These are phyloP conservation scores for Tetrahymena borealis DNA, from an alignment of 73 alveolate genomes.

Conservation along the genomic window DNA sequence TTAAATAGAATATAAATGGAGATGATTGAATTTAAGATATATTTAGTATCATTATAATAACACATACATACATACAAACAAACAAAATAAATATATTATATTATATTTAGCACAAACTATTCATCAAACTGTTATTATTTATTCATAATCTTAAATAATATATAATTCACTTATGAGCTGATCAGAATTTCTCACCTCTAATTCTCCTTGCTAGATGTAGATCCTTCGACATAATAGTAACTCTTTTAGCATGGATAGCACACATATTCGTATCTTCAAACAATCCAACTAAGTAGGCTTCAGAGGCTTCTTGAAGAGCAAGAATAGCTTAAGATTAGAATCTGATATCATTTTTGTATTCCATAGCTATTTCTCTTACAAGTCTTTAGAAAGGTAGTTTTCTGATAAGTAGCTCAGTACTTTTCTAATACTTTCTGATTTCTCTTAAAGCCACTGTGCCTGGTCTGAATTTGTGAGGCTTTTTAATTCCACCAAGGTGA, in stretches of 20 bases:
- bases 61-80: too few relatives aligned
- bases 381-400: slow-evolving; percentile 71
- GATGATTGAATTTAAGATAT: too few relatives aligned
- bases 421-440: slow-evolving; percentile 72
- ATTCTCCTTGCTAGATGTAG: slow-evolving; percentile 82
- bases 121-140: too few relatives aligned
- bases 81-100: too few relatives aligned
- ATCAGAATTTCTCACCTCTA: slow-evolving; percentile 65
- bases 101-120: too few relatives aligned
- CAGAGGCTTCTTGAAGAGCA: slow-evolving; percentile 90
- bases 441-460: slow-evolving; percentile 88
- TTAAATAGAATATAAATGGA: too few relatives aligned
- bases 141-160: too few relatives aligned
- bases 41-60: too few relatives aligned
- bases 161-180: not conserved
- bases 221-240: slow-evolving; percentile 93
- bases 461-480: slow-evolving; percentile 85
- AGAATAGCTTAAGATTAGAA: slow-evolving; percentile 73
- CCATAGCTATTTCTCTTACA: slow-evolving; percentile 83
- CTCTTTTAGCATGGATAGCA: slow-evolving; percentile 96
- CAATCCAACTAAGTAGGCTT: slow-evolving; percentile 80
- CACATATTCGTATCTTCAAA: slow-evolving; percentile 89
- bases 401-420: slow-evolving; percentile 66
- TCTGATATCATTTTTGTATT: slow-evolving; percentile 68
- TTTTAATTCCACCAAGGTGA: slow-evolving; percentile 67